Evolutionary conservation across 1,284 basidiomycete genomes (phyloP).

Genomic region (Moesziomyces antarcticus): DNA sequence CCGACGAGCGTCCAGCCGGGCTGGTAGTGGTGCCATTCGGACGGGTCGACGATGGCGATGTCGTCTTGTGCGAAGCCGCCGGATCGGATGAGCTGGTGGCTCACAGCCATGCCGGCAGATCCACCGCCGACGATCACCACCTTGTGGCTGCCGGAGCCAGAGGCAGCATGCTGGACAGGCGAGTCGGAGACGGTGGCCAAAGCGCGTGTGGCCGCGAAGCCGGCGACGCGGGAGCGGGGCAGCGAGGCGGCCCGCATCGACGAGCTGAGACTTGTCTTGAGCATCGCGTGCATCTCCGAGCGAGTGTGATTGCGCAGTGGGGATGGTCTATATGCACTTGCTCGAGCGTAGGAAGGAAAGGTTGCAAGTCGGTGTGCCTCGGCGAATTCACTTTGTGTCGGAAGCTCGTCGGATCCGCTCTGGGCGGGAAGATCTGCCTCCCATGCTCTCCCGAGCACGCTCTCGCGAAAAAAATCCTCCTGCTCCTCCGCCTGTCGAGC

Average conservation of each 20-base stretch:
- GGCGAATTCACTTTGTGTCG: not conserved
- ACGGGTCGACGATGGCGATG: constrained; percentile 61
- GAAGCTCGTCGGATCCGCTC: not conserved
- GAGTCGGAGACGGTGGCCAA: constrained; percentile 40
- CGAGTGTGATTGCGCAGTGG: not conserved
- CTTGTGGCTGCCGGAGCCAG: constrained; percentile 53
- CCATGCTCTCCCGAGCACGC: not conserved
- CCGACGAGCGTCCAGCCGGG: constrained; percentile 87
- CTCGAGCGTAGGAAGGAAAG: not conserved
- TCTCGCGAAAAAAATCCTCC: not conserved
- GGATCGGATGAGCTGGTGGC: constrained; percentile 72
- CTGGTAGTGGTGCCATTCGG: constrained; percentile 62
- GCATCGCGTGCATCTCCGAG: constrained; percentile 41
- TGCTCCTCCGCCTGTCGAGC: not conserved
- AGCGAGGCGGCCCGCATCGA: constrained; percentile 11
- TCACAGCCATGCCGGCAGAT: constrained; percentile 67
- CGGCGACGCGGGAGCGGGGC: constrained; percentile 21
- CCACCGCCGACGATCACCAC: constrained; percentile 69
- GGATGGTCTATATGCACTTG: not conserved
- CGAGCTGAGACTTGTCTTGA: constrained; percentile 19
- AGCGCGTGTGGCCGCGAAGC: constrained; percentile 13
- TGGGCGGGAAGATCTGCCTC: not conserved
- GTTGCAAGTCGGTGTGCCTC: not conserved
- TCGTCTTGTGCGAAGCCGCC: constrained; percentile 47
- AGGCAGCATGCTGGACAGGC: constrained; percentile 35